Percentiles rank a stretch among this genome's conserved stretches.
Evolutionary conservation across 805 yeast genomes (phyloP).

Genomic region (Peterozyma toletana): DNA sequence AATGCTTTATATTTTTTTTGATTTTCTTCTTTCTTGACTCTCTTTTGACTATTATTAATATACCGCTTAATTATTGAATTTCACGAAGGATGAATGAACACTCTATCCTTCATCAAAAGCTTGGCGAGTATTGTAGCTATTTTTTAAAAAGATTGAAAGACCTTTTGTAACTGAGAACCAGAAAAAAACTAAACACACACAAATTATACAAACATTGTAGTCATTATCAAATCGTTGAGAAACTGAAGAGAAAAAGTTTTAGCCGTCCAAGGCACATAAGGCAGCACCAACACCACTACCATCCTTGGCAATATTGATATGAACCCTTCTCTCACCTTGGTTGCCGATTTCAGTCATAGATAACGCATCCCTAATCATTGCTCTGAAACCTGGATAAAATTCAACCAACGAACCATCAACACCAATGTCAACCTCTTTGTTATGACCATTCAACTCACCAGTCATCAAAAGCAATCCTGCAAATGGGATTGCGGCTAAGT

Average conservation of each 20-base stretch:
- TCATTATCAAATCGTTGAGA: too few species aligned
- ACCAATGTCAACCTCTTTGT: slow-evolving; percentile 83
- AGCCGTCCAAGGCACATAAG: slow-evolving; percentile 58
- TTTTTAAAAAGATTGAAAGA: too few species aligned
- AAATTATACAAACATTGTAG: too few species aligned
- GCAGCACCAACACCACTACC: slow-evolving; percentile 99
- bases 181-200: too few species aligned
- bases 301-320: slow-evolving; percentile 80
- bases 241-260: background rate
- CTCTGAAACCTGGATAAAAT: slow-evolving; percentile 85
- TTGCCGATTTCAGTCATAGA: slow-evolving; percentile 63
- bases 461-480: slow-evolving; percentile 73
- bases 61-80: too few species aligned
- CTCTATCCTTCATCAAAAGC: too few species aligned
- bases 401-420: slow-evolving; percentile 95
- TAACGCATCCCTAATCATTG: slow-evolving; percentile 73
- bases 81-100: too few species aligned
- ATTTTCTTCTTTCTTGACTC: too few species aligned
- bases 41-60: too few species aligned
- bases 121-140: too few species aligned
- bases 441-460: slow-evolving; percentile 54
- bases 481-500: slow-evolving; percentile 79
- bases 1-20: too few species aligned
- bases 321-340: slow-evolving; percentile 67
- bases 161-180: too few species aligned